A percentile compares a stretch with the other conserved stretches of the same genome.
Conservation (phyloP, 139 green algal genomes). For the Spirogloea muscicola region DNA sequence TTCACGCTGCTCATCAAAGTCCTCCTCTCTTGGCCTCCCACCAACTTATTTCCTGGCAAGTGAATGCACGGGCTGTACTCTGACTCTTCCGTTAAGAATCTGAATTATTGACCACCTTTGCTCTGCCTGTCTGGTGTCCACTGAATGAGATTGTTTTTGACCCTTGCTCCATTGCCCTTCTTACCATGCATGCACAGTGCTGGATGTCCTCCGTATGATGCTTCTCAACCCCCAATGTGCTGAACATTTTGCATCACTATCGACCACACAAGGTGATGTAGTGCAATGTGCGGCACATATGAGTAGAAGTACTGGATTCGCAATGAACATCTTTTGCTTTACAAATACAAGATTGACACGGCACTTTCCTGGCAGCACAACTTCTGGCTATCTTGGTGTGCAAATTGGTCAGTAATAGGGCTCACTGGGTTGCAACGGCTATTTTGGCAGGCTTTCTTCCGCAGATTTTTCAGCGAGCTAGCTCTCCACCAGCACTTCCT, state of each 20-base stretch:
- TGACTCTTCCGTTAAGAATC: neutral
- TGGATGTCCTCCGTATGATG: conserved; percentile 44
- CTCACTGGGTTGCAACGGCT: too few species aligned
- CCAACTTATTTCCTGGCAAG: conserved; percentile 42
- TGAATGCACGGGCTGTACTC: neutral
- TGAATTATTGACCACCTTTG: neutral
- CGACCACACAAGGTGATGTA: neutral
- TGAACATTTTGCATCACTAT: neutral
- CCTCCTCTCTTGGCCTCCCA: conserved; percentile 22
- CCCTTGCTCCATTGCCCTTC: neutral
- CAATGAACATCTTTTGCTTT: neutral
- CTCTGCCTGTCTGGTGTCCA: neutral
- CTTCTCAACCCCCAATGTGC: conserved; percentile 30
- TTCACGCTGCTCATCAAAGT: conserved; percentile 17
- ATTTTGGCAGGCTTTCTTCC: too few species aligned
- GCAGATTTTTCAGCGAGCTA: too few species aligned
- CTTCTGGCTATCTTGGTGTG: neutral
- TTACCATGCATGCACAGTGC: conserved; percentile 10
- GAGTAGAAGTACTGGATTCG: neutral
- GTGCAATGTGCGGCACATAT: neutral
- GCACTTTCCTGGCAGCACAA: neutral
- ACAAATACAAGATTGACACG: neutral
- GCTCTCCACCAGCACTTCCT: too few species aligned
- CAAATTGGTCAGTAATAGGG: too few species aligned
- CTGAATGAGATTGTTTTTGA: neutral